Conservation (phyloP, 2,329 filamentous ascomycete species). For the Leptodontidium sp. region DNA sequence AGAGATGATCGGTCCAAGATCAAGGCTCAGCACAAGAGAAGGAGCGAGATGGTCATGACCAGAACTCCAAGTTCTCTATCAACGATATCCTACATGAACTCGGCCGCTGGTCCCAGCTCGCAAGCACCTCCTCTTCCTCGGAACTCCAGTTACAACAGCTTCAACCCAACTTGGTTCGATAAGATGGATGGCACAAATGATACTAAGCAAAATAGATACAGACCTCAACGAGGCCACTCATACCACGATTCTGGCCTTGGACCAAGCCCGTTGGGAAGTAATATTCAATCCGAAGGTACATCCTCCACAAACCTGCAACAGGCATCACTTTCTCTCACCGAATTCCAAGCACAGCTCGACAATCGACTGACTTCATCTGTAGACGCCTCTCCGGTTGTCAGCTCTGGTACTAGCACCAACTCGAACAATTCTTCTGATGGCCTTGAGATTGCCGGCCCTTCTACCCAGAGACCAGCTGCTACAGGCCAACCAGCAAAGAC, state of each 20-base stretch:
- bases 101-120: conserved; percentile 31
- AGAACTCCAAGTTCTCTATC: conserved; percentile 40
- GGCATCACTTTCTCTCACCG: neutral
- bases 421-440: conserved; percentile 38
- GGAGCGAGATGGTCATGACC: conserved; percentile 42
- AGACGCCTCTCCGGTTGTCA: conserved; percentile 42
- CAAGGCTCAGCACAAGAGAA: conserved; percentile 43
- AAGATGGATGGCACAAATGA: conserved; percentile 36
- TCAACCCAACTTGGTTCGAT: conserved; percentile 44
- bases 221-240: conserved; percentile 36
- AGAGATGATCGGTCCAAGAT: conserved; percentile 48
- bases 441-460: conserved; percentile 37
- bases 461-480: conserved; percentile 23
- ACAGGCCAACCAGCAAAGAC: neutral
- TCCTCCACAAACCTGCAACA: conserved; percentile 17
- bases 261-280: conserved; percentile 42
- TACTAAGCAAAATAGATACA: conserved; percentile 27
- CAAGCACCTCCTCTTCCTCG: conserved; percentile 34
- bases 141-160: conserved; percentile 40
- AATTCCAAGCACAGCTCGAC: conserved; percentile 12
- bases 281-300: conserved; percentile 43
- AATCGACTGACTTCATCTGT: conserved; percentile 27
- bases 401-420: conserved; percentile 40
- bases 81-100: conserved; percentile 33
- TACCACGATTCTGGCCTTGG: conserved; percentile 44